Percentiles rank a stretch among this genome's conserved stretches.
These are phyloP conservation scores for Colletotrichum chlorophyti DNA, from an alignment of 2,329 filamentous ascomycete genomes.

Conservation along the genomic window DNA sequence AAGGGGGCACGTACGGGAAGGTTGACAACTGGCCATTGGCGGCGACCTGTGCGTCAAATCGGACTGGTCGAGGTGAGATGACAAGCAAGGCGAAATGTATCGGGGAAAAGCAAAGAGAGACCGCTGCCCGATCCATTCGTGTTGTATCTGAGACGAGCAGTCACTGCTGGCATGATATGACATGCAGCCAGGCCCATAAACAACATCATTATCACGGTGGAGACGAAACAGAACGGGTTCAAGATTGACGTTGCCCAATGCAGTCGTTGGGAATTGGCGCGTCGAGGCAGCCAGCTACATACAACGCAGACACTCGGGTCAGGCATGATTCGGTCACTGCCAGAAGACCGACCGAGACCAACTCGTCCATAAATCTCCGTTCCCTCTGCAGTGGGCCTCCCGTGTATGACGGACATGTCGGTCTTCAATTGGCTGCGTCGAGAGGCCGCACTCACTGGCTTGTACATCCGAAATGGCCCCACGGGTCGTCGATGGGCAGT, in stretches of 20 bases:
- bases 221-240: neutral
- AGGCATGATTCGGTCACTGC: neutral
- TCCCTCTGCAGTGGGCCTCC: conserved; percentile 20
- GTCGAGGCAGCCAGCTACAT: too few relatives aligned
- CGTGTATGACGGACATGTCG: conserved; percentile 19
- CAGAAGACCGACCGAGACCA: conserved; percentile 8
- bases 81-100: neutral
- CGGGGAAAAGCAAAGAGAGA: neutral
- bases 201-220: neutral
- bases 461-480: too few relatives aligned
- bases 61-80: too few relatives aligned
- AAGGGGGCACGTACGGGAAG: neutral
- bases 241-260: neutral
- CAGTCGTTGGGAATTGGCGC: too few relatives aligned
- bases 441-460: conserved; percentile 17
- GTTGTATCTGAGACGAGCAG: neutral
- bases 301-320: too few relatives aligned
- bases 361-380: conserved; percentile 11
- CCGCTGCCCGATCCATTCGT: neutral
- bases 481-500: neutral
- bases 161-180: neutral
- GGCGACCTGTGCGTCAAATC: too few relatives aligned
- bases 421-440: neutral
- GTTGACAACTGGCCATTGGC: neutral
- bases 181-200: conserved; percentile 10